Evolutionary conservation across 257 asterid species (phyloP).

Genomic region (Penstemon barbatus): DNA sequence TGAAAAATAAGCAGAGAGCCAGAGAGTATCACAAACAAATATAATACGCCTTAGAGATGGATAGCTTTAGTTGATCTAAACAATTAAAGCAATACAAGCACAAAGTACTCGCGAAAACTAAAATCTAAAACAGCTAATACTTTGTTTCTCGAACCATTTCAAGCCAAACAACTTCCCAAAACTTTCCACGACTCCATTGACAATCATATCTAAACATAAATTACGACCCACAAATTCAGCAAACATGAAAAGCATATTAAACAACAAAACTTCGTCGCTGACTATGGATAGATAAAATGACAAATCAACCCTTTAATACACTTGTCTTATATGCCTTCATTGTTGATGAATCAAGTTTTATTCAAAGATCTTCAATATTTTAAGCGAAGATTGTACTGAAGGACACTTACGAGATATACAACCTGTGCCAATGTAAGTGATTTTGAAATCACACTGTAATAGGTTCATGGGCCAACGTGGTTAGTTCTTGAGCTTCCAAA

Average conservation of each 20-base stretch:
- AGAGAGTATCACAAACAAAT: background rate
- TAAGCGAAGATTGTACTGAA: conserved; percentile 28
- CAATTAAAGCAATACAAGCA: conserved; percentile 35
- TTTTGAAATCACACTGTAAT: conserved; percentile 39
- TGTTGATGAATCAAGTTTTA: conserved; percentile 22
- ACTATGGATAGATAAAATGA: conserved; percentile 34
- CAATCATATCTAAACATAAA: conserved; percentile 18
- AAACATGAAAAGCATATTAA: conserved; percentile 44
- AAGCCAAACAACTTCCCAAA: conserved; percentile 34
- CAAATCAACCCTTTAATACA: conserved; percentile 37
- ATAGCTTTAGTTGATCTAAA: conserved; percentile 31
- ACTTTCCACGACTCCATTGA: conserved; percentile 35
- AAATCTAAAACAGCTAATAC: background rate
- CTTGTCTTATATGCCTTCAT: conserved; percentile 32
- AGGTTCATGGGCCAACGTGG: conserved; percentile 28
- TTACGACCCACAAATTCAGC: conserved; percentile 32
- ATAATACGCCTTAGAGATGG: conserved; percentile 30
- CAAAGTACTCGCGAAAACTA: background rate
- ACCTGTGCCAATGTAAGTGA: conserved; percentile 6
- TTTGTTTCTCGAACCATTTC: conserved; percentile 28
- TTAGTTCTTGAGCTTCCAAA: conserved; percentile 37
- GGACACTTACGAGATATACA: conserved; percentile 7
- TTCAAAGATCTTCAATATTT: conserved; percentile 8
- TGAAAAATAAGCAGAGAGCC: no score
- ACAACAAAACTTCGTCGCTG: conserved; percentile 38